Conservation (phyloP, 2,329 filamentous ascomycete species). For the Knoxdaviesia capensis region DNA sequence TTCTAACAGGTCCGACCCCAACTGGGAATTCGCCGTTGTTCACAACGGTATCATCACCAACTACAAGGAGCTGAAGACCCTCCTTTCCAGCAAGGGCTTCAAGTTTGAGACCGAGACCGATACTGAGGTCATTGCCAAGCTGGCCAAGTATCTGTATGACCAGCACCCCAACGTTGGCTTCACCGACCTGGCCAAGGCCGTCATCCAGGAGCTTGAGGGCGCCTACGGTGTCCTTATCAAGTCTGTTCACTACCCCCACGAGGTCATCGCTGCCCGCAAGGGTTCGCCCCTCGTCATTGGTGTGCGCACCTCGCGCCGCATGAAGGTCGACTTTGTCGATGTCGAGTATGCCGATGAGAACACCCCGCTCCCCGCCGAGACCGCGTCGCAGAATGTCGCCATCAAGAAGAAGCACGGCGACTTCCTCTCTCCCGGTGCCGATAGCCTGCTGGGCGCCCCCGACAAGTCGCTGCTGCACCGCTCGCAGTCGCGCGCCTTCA, state of each 20-base stretch:
- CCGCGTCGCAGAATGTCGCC: slow-evolving; percentile 87
- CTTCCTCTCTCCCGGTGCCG: slow-evolving; percentile 43
- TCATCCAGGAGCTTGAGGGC: slow-evolving; percentile 95
- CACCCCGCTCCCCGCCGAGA: slow-evolving; percentile 69
- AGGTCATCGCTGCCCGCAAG: slow-evolving; percentile 95
- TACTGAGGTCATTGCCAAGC: slow-evolving; percentile 97
- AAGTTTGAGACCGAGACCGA: slow-evolving; percentile 98
- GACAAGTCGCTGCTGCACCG: slow-evolving; percentile 98
- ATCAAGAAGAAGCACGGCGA: slow-evolving; percentile 68
- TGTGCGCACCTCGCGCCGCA: slow-evolving; percentile 91
- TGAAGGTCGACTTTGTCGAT: slow-evolving; percentile 99
- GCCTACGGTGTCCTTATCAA: slow-evolving; percentile 95
- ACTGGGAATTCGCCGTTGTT: slow-evolving; percentile 91
- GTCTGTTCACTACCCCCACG: slow-evolving; percentile 95
- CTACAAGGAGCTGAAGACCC: slow-evolving; percentile 97
- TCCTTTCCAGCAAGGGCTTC: slow-evolving; percentile 88
- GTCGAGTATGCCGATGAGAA: slow-evolving; percentile 89
- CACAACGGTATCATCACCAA: slow-evolving; percentile 99
- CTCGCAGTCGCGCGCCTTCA: slow-evolving; percentile 95
- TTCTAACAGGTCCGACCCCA: slow-evolving; percentile 58
- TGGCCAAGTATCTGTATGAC: slow-evolving; percentile 95
- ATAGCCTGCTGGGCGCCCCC: slow-evolving; percentile 54
- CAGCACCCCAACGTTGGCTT: slow-evolving; percentile 88
- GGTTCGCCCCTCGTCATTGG: slow-evolving; percentile 90
- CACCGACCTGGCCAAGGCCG: slow-evolving; percentile 87